These are phyloP conservation scores for Perkinsus chesapeaki DNA, from an alignment of 169 alveolate genomes.

Conservation along the genomic window DNA sequence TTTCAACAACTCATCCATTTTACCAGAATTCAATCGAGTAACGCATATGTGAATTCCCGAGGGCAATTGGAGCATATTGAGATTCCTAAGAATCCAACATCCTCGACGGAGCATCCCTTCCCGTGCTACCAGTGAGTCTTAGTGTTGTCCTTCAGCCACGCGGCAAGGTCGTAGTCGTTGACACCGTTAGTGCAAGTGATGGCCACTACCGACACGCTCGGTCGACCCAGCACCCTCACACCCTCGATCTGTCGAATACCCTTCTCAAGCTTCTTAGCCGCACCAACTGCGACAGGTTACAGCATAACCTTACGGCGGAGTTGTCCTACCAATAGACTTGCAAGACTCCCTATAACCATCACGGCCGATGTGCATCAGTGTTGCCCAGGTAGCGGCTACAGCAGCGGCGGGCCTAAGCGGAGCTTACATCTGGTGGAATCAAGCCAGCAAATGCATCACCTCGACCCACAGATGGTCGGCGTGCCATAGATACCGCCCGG, in stretches of 20 bases:
- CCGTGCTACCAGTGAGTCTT: background rate
- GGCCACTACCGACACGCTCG: background rate
- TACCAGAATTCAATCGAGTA: background rate
- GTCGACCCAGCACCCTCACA: background rate
- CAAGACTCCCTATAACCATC: background rate
- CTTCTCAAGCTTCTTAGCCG: background rate
- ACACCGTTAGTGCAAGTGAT: background rate
- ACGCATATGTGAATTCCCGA: background rate
- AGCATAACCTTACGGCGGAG: background rate
- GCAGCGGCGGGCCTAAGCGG: constrained; percentile 37
- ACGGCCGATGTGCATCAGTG: constrained; percentile 26
- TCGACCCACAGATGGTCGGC: constrained; percentile 49
- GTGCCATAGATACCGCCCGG: constrained; percentile 69
- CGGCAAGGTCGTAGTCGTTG: background rate
- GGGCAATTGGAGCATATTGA: background rate
- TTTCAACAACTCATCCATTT: background rate
- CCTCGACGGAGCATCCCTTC: background rate
- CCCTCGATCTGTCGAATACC: background rate
- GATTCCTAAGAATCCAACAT: background rate
- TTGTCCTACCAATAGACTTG: background rate
- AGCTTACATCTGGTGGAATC: background rate
- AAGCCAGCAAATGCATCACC: background rate
- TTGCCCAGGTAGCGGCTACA: constrained; percentile 50
- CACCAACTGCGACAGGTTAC: background rate
- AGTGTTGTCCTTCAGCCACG: background rate